A percentile compares a stretch with the other conserved stretches of the same genome.
Evolutionary conservation across 768 basidiomycete genomes (phyloP).

Genomic region (Cystobasidium ongulense): DNA sequence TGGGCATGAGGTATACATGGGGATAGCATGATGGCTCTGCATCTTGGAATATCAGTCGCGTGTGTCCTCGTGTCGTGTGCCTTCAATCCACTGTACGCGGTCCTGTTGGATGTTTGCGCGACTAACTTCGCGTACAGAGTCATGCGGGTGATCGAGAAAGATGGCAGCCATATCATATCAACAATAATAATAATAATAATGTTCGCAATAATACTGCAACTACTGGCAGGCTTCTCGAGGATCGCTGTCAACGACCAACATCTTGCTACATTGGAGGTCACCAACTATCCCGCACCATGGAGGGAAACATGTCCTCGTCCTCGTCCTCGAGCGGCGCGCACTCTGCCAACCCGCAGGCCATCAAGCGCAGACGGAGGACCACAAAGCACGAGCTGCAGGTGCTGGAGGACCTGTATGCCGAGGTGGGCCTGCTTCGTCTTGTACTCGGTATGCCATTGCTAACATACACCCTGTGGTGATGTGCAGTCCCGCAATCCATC

Average conservation of each 20-base stretch:
- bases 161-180: no score
- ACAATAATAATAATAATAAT: no score
- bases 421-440: neutral
- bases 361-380: slow-evolving; percentile 21
- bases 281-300: no score
- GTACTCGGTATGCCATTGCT: neutral
- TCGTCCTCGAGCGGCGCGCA: no score
- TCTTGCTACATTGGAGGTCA: no score
- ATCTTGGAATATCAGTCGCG: neutral
- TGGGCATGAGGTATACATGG: no score
- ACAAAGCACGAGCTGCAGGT: slow-evolving; percentile 13
- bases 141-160: neutral
- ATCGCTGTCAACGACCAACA: no score
- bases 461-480: neutral
- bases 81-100: neutral
- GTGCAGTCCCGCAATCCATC: slow-evolving; percentile 12
- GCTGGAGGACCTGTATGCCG: slow-evolving; percentile 17
- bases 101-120: neutral
- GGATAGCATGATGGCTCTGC: neutral
- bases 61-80: no score
- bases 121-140: neutral
- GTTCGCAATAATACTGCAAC: no score
- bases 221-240: no score
- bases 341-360: no score
- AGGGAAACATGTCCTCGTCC: no score